Evolutionary conservation across 345 rosid genomes (phyloP), one percentile per base, ranked within the genome.

Genomic region (Streptanthus diversifolius): DNA sequence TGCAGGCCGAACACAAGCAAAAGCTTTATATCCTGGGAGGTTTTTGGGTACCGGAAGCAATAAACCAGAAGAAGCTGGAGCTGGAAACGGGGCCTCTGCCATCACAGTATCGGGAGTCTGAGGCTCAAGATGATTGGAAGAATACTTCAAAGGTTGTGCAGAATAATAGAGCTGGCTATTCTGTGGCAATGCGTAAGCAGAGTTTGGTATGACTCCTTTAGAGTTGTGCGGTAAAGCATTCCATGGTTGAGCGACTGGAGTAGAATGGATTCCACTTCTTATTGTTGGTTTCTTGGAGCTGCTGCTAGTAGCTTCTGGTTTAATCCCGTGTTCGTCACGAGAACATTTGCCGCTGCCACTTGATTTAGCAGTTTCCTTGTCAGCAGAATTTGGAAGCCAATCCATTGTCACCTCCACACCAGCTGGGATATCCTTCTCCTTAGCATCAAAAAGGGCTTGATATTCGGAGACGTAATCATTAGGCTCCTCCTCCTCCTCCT

Each of bases 321-420:
- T 18, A 53, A 36, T 68, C 29, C 48, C 51, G 1, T 41, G 29
- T 5, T 41, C 47, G 29, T 24, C 70, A 80, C 11, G 14, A 15
- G 48, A 57, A 21, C 76, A 37, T 40, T 74, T 74, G 63, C 47
- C 55, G 71, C 68, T 77, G 69, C 67, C 80, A 63, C 65, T 68
- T 49, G 40, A 61, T 25, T 68, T 32, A 7, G 73, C 72, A 49
- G 63, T 19, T 58, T 73, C 66, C 52, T 77, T 39, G 13, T 71
- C 67, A 56, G 70, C 12, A 39, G 81, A 78, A 76, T 74, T 71
- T 2, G 83, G 59, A 65, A 87, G 80, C 87, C 85, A 84, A 41
- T 96, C 92, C 69, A 93, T 77, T 1, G 89, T 22, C 35, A 83
- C 87, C 82, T 93, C 98, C 76, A 93, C 96, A 36, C 85, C 93